phyloP scores from a whole-genome alignment of 345 rosid genomes.

The Gossypium turneri region DNA sequence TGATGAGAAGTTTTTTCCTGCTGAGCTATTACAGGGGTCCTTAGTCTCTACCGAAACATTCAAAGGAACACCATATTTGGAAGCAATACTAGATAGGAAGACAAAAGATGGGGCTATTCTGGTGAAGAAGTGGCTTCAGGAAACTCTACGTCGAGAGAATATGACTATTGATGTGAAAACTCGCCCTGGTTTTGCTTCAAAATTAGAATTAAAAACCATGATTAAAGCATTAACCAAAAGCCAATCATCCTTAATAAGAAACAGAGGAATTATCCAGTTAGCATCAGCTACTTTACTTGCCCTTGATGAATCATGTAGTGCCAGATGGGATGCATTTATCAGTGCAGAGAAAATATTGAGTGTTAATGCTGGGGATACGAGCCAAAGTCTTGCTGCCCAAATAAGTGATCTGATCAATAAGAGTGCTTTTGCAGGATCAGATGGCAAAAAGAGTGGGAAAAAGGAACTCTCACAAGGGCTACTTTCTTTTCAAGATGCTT shows the following conservation, averaged over 20 bases:
- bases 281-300: slow-evolving; percentile 64
- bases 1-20: slow-evolving; percentile 30
- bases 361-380: slow-evolving; percentile 84
- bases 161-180: slow-evolving; percentile 48
- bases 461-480: slow-evolving; percentile 41
- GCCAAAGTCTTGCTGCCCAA: slow-evolving; percentile 91
- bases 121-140: slow-evolving; percentile 94
- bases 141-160: slow-evolving; percentile 66
- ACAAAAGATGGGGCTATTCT: slow-evolving; percentile 79
- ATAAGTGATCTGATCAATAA: slow-evolving; percentile 81
- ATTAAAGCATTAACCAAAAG: slow-evolving; percentile 56
- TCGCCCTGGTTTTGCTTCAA: slow-evolving; percentile 63
- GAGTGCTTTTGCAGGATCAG: slow-evolving; percentile 51
- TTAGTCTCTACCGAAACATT: slow-evolving; percentile 63
- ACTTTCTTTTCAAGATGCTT: slow-evolving; percentile 66
- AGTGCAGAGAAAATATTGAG: slow-evolving; percentile 87
- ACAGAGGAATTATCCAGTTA: slow-evolving; percentile 84
- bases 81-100: slow-evolving; percentile 81
- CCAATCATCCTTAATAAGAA: slow-evolving; percentile 57
- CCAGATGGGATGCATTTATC: slow-evolving; percentile 80
- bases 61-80: slow-evolving; percentile 78
- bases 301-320: slow-evolving; percentile 59
- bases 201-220: slow-evolving; percentile 66
- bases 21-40: slow-evolving; percentile 61
- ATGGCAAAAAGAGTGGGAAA: slow-evolving; percentile 39